These are phyloP conservation scores for Aechmea fasciata DNA, from an alignment of 176 grass and related monocot species.

Conservation along the genomic window DNA sequence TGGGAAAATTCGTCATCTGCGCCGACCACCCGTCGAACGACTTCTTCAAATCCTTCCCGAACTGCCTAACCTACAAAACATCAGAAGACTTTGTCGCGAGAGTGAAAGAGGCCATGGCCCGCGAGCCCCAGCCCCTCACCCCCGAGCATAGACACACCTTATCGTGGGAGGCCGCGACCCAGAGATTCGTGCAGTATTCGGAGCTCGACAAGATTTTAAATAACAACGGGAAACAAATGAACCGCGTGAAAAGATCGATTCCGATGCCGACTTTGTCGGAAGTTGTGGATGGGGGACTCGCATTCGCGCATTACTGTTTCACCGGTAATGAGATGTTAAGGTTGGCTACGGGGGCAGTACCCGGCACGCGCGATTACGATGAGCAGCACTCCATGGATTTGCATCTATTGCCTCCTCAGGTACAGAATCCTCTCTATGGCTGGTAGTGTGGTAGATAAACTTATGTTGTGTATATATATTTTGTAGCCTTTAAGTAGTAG, in stretches of 20 bases:
- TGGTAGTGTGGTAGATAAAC: slow-evolving; percentile 21
- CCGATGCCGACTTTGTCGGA: slow-evolving; percentile 43
- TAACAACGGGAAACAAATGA: slow-evolving; percentile 12
- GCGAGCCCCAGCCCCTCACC: slow-evolving; percentile 64
- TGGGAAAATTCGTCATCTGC: slow-evolving; percentile 94
- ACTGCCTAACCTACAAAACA: slow-evolving; percentile 80
- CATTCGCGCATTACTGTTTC: slow-evolving; percentile 68
- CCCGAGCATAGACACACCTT: slow-evolving; percentile 61
- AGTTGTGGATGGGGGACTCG: slow-evolving; percentile 57
- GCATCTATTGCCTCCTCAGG: slow-evolving; percentile 54
- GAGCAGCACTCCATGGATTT: slow-evolving; percentile 67
- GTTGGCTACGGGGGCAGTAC: slow-evolving; percentile 69
- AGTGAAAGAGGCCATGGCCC: slow-evolving; percentile 59
- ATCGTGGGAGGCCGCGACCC: slow-evolving; percentile 86
- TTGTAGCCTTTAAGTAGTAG: too few relatives aligned
- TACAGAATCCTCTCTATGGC: slow-evolving; percentile 48
- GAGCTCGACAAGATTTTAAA: slow-evolving; percentile 72
- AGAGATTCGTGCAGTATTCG: slow-evolving; percentile 81
- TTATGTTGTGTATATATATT: too few relatives aligned
- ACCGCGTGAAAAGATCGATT: slow-evolving; percentile 27
- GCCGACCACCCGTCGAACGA: slow-evolving; percentile 93
- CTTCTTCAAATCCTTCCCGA: slow-evolving; percentile 87
- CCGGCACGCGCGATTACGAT: slow-evolving; percentile 71
- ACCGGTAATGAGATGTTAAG: slow-evolving; percentile 74
- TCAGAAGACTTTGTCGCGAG: slow-evolving; percentile 63